Conservation (phyloP, 176 grass and related monocot species). For the Oryza rufipogon region DNA sequence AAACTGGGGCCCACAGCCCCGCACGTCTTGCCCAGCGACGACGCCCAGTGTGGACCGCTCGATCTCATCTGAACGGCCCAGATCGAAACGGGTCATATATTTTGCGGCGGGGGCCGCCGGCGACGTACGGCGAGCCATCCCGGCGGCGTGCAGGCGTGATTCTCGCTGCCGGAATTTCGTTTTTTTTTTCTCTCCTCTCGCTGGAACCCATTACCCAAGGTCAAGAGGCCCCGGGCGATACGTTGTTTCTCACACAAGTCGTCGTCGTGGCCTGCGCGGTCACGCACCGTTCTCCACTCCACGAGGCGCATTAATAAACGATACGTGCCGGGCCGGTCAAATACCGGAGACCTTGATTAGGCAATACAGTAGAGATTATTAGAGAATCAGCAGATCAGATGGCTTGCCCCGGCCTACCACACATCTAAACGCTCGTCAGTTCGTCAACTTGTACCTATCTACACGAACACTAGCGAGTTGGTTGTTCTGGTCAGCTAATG, state of each 20-base stretch:
- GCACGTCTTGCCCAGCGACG: background rate
- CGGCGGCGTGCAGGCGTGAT: too few species aligned
- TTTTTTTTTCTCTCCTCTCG: too few species aligned
- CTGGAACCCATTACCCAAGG: background rate
- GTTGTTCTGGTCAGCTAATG: too few species aligned
- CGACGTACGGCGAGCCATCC: too few species aligned
- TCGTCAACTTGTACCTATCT: background rate
- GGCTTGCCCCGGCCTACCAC: constrained; percentile 3
- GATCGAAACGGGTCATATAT: background rate
- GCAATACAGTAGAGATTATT: background rate
- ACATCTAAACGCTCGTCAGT: background rate
- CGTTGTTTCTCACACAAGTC: background rate
- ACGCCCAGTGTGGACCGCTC: background rate
- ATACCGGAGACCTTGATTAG: constrained; percentile 2
- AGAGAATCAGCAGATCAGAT: background rate
- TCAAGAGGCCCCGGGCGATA: background rate
- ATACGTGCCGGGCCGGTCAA: background rate
- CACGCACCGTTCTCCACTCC: constrained; percentile 4
- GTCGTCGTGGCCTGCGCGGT: background rate
- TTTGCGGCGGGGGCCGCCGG: too few species aligned
- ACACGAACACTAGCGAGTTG: too few species aligned
- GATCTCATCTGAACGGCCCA: background rate
- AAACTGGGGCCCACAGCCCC: background rate
- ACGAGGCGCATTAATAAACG: constrained; percentile 45
- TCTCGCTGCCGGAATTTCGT: too few species aligned